Evolutionary conservation across 306 rosid genomes (phyloP), one percentile per base, ranked within the genome.

Genomic region (Arachis stenosperma): DNA sequence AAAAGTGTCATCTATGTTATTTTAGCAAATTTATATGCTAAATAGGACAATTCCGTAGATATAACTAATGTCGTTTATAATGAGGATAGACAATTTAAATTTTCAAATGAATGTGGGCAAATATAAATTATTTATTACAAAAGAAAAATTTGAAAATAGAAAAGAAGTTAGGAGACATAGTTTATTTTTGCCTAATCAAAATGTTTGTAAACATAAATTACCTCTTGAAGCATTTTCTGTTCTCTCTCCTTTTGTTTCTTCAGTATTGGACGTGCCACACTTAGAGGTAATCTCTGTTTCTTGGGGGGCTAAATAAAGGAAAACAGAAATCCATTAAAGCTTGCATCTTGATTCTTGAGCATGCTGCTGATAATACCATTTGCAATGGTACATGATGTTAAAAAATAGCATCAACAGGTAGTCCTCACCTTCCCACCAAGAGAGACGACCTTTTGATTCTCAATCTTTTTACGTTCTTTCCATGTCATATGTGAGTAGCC

Each of bases 401-500:
- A 64, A 70, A 74, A n/a, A 44, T 9, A 62, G 42, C 47, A 84
- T 68, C 43, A 78, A 40, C 62, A 58, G 29, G 76, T 30, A 47
- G 33, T 53, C 37, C 81, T 64, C 80, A 90, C 97, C 93, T 93
- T 93, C 62, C 97, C 96, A 53, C 98, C 97, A 42, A 90, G 88
- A 65, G 93, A 83, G 72, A 89, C 82, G n/a, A 89, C 77, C 74
- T 83, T 93, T 67, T 22, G 81, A 75, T 88, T 78, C 83, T 93
- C 97, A 51, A 82, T 69, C 74, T 82, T 87, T 75, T 93, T 93
- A 65, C 84, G 85, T 70, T 90, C 93, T 74, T 85, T 93, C 97
- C 98, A 93, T 63, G 94, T 39, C 96, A 90, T 89, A 81, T 89
- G 89, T 0, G 85, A 83, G 74, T 84, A 64, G 50, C 93, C 97